Percentiles rank a stretch among this genome's conserved stretches.
Evolutionary conservation across 106 monocot species (phyloP).

Genomic region (Gastrodia elata): DNA sequence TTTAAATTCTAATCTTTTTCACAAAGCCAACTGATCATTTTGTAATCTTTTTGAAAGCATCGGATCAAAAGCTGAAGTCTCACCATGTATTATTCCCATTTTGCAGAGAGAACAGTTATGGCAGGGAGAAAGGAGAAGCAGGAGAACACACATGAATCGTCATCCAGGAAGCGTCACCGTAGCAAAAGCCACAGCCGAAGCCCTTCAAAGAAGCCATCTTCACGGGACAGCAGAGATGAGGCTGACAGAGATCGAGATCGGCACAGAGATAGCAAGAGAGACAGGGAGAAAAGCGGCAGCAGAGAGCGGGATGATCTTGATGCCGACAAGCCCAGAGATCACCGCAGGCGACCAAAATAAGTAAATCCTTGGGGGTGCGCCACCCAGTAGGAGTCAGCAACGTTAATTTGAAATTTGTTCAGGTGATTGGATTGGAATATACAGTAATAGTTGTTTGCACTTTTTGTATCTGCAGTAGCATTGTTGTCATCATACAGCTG

Average conservation of each 20-base stretch:
- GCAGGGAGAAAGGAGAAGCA: conserved; percentile 52
- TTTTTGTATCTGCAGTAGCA: not conserved
- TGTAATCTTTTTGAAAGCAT: no score
- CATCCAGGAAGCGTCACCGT: conserved; percentile 71
- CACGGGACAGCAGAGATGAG: conserved; percentile 26
- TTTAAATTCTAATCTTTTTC: no score
- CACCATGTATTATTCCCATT: no score
- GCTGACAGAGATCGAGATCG: conserved; percentile 27
- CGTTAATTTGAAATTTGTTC: not conserved
- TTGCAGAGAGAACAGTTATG: conserved; percentile 52
- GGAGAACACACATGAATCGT: conserved; percentile 36
- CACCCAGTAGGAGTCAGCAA: not conserved
- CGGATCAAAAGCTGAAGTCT: no score
- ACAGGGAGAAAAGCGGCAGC: conserved; percentile 71
- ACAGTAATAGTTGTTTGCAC: not conserved
- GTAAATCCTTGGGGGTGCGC: not conserved
- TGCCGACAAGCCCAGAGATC: conserved; percentile 16
- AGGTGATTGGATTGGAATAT: not conserved
- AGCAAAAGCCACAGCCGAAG: conserved; percentile 73
- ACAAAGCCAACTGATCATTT: no score
- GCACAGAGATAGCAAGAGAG: conserved; percentile 33
- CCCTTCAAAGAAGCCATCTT: conserved; percentile 41
- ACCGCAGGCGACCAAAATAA: conserved; percentile 28
- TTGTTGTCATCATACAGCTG: not conserved
- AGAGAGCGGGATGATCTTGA: conserved; percentile 60